Conservation (phyloP, 225 moss, liverwort and hornwort species). For the Polytrichum commune region DNA sequence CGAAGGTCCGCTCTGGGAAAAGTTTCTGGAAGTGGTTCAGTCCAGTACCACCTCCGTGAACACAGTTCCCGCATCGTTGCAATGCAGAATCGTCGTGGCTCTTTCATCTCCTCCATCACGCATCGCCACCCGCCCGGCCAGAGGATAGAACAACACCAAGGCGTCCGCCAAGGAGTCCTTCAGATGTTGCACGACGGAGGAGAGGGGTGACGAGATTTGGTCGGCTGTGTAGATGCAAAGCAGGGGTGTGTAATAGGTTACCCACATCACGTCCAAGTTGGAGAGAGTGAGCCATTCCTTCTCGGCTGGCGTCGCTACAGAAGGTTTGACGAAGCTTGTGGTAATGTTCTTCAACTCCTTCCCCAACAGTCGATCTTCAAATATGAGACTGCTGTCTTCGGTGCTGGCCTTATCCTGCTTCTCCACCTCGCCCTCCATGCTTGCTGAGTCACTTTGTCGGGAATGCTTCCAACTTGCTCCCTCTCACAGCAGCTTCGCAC, state of each 20-base stretch:
- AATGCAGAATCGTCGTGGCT: slow-evolving; percentile 21
- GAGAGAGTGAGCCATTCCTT: slow-evolving; percentile 20
- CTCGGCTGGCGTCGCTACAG: slow-evolving; percentile 20
- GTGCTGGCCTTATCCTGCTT: background rate
- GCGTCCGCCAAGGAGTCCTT: slow-evolving; percentile 21
- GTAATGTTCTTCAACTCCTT: slow-evolving; percentile 12
- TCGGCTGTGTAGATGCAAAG: slow-evolving; percentile 20
- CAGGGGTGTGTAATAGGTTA: slow-evolving; percentile 26
- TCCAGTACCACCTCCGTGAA: slow-evolving; percentile 36
- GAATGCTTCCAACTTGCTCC: background rate
- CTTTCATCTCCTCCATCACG: background rate
- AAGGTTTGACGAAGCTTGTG: slow-evolving; percentile 20
- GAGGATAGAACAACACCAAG: slow-evolving; percentile 32
- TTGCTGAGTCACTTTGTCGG: background rate
- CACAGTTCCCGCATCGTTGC: slow-evolving; percentile 33
- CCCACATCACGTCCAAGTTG: slow-evolving; percentile 10
- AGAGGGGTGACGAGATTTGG: background rate
- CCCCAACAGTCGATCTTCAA: slow-evolving; percentile 28
- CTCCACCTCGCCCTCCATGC: background rate
- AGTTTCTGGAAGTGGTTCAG: too few relatives aligned
- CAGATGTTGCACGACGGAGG: slow-evolving; percentile 23
- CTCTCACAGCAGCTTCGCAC: background rate
- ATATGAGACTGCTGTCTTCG: background rate
- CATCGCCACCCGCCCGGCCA: slow-evolving; percentile 27
- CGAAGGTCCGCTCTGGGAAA: too few relatives aligned